Conservation (phyloP, 768 basidiomycete species). For the Obba rivulosa region DNA sequence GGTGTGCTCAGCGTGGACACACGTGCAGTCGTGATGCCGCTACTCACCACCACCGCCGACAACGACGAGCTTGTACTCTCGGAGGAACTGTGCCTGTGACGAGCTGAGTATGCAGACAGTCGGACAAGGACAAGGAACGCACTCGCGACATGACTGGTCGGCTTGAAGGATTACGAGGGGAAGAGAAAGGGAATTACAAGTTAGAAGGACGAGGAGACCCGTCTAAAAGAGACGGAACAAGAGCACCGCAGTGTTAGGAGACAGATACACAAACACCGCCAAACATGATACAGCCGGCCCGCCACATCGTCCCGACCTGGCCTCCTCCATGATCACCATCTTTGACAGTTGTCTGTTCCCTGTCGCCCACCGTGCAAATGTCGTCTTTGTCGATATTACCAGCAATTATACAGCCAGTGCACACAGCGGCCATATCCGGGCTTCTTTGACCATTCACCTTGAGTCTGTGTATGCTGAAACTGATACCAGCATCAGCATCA, state of each 20-base stretch:
- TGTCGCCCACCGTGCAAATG: too few relatives aligned
- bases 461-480: too few relatives aligned
- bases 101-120: not conserved
- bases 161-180: constrained; percentile 5
- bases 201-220: constrained; percentile 11
- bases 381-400: too few relatives aligned
- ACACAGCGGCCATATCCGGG: too few relatives aligned
- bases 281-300: constrained; percentile 3
- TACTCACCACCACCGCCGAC: constrained; percentile 92
- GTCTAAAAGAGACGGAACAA: constrained; percentile 9
- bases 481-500: too few relatives aligned
- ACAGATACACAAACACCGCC: constrained; percentile 6
- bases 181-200: constrained; percentile 1
- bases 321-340: too few relatives aligned
- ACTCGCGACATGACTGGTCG: constrained; percentile 28
- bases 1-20: not conserved
- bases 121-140: constrained; percentile 2
- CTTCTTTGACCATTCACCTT: too few relatives aligned
- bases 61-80: constrained; percentile 98
- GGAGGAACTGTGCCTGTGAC: constrained; percentile 75
- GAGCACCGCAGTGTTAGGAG: constrained; percentile 1
- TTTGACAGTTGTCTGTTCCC: too few relatives aligned
- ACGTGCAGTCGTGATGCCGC: not conserved
- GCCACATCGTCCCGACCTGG: not conserved
- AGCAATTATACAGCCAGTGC: too few relatives aligned